A percentile compares a stretch with the other conserved stretches of the same genome.
phyloP scores from a whole-genome alignment of 2,329 filamentous ascomycete genomes.

The Fusarium sp. region DNA sequence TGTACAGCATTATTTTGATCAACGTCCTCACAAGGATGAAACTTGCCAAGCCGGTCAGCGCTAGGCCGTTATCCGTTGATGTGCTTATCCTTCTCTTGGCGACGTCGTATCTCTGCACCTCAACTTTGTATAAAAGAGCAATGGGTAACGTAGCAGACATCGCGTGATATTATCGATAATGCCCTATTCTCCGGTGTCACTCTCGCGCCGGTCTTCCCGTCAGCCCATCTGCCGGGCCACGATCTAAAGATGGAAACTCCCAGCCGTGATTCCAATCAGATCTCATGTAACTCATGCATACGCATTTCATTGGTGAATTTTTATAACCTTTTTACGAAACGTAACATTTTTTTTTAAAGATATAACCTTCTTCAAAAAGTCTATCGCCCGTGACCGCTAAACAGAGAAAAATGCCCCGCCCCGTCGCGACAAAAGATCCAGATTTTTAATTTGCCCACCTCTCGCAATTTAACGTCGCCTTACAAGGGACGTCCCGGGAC shows the following conservation, averaged over 20 bases:
- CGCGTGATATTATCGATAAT: neutral
- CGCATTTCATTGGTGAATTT: neutral
- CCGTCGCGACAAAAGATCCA: slow-evolving; percentile 3
- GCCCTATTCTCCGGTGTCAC: neutral
- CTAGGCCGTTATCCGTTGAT: slow-evolving; percentile 13
- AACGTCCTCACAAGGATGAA: slow-evolving; percentile 7
- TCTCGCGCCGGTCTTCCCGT: slow-evolving; percentile 6
- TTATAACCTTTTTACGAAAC: neutral
- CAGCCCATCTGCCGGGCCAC: slow-evolving; percentile 1
- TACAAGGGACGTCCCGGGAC: slow-evolving; percentile 13
- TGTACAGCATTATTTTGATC: neutral
- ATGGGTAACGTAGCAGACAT: neutral
- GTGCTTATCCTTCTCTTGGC: slow-evolving; percentile 10
- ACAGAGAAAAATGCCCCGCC: neutral
- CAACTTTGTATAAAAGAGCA: neutral
- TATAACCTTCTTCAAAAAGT: neutral
- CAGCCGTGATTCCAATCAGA: neutral
- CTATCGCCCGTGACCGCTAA: neutral
- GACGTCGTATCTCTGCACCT: neutral
- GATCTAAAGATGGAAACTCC: neutral
- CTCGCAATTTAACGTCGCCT: slow-evolving; percentile 18
- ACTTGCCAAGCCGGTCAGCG: slow-evolving; percentile 26
- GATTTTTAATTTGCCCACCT: neutral
- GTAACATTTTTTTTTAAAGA: neutral
- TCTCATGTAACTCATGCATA: neutral